A percentile compares a stretch with the other conserved stretches of the same genome.
Conservation (phyloP, 495 filamentous ascomycete genomes). For the Lepraria neglecta region DNA sequence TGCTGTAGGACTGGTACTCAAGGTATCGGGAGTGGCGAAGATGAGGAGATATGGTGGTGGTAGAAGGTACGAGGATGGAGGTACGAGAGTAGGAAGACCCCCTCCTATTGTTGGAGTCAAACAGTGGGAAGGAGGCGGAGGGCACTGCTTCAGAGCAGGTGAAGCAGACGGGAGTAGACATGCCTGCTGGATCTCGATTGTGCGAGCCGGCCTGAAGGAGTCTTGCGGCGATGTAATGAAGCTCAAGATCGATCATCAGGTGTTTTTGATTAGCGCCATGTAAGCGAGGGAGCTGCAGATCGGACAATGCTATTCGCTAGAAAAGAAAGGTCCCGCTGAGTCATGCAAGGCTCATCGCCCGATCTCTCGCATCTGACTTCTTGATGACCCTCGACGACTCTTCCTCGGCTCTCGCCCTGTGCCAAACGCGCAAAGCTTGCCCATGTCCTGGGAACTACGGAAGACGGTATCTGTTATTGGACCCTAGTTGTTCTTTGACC, state of each 20-base stretch:
- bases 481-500: no score
- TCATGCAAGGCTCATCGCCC: background rate
- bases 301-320: background rate
- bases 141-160: background rate
- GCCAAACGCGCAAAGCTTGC: no score
- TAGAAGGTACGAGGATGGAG: no score
- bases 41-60: background rate
- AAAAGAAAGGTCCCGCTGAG: background rate
- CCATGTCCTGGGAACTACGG: no score
- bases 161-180: conserved; percentile 1
- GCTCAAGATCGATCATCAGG: conserved; percentile 11
- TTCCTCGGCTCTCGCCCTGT: no score
- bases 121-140: background rate
- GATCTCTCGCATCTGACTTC: background rate
- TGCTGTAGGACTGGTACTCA: background rate
- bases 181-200: conserved; percentile 8
- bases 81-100: background rate
- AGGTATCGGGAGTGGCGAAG: background rate
- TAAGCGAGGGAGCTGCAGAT: conserved; percentile 9
- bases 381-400: no score
- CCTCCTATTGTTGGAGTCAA: background rate
- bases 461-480: no score
- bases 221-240: background rate
- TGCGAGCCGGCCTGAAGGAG: background rate
- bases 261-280: background rate